phyloP scores from a whole-genome alignment of 768 basidiomycete species.

The Panaeolus papilionaceus region DNA sequence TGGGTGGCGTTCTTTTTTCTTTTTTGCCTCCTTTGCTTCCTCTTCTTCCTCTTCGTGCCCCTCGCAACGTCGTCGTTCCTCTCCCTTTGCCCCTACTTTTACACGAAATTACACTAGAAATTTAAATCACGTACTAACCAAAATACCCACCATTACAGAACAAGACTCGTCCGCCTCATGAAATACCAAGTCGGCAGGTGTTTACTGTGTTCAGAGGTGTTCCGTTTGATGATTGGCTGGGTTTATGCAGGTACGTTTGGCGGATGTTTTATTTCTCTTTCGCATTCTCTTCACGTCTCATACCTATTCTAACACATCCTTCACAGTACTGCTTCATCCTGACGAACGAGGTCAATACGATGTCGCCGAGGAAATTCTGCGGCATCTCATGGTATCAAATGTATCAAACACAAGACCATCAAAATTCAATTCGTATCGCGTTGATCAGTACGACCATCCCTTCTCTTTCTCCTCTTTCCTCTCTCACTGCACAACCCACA shows the following conservation, averaged over 20 bases:
- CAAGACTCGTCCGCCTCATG: conserved; percentile 62
- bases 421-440: conserved; percentile 53
- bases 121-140: background rate
- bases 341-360: too few species aligned
- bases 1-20: conserved; percentile 32
- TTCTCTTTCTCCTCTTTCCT: background rate
- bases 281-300: too few species aligned
- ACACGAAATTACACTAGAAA: background rate
- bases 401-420: conserved; percentile 64
- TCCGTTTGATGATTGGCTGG: conserved; percentile 68
- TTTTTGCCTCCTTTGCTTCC: background rate
- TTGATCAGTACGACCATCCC: conserved; percentile 74
- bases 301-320: too few species aligned
- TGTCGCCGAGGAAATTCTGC: conserved; percentile 58
- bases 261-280: too few species aligned
- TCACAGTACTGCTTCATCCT: too few species aligned
- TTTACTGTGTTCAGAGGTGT: conserved; percentile 83
- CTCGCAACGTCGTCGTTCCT: background rate
- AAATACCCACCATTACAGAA: conserved; percentile 45
- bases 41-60: background rate
- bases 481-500: too few species aligned
- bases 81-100: background rate
- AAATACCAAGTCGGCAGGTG: conserved; percentile 46
- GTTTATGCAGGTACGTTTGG: too few species aligned
- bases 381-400: conserved; percentile 79